Evolutionary conservation across 2,329 filamentous ascomycete species (phyloP), one percentile per base, ranked within the genome.

Genomic region (Botrytis medusae): DNA sequence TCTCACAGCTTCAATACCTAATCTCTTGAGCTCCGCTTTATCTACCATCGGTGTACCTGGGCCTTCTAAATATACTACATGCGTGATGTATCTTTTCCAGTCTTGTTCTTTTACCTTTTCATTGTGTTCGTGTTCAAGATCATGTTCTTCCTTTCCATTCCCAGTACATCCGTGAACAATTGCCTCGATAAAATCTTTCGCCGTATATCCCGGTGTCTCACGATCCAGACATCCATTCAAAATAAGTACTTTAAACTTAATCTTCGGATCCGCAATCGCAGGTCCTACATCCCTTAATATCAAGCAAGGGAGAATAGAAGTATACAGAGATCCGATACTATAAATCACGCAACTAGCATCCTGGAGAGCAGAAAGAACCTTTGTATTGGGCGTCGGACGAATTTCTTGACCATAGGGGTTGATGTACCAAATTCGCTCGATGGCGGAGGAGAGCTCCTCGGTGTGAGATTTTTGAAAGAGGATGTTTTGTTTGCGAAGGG

Each of bases 371-470:
- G 69, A 93, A 90, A 72, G 9, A 0, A 95, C 93, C 64, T 93
- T 90, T 0, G 94, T 91, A 79, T 97, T 98, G 2, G 94, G 92
- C 0, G 91, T 88, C 0, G 95, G 93, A 29, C 91, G 89, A 77
- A 98, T 98, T 82, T 98, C 95, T 81, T 98, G 94, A n/a, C 95
- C 95, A 81, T 98, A 98, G 0, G 95, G 95, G 80, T 98, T 98
- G 84, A 98, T 98, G 84, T 98, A 98, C 94, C 94, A 98, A 46
- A 98, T 87, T 3, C 95, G 85, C 72, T 91, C 86, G 77, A 98
- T 97, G 42, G 93, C 87, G 0, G 92, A 87, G 0, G 93, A 88
- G 1, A 98, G 85, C 72, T 95, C 93, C 74, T 93, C 89, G 75
- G 94, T 91, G 57, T 89, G 86, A 3, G 79, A 85, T 83, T 98